phyloP scores from a whole-genome alignment of 2,329 filamentous ascomycete genomes.

The Calonectria pteridis region DNA sequence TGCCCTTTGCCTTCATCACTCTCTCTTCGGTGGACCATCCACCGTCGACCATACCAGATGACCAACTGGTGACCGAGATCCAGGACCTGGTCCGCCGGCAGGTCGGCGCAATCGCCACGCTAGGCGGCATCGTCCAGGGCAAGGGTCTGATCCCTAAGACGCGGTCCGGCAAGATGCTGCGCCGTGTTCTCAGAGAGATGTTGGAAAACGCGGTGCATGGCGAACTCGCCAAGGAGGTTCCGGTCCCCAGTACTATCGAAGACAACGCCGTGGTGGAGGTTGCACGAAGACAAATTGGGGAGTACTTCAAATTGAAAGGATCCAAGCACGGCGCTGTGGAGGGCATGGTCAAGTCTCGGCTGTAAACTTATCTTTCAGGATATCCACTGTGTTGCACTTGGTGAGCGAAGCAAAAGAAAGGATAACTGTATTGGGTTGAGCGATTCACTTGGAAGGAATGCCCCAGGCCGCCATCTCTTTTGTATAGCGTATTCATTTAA shows the following conservation, averaged over 20 bases:
- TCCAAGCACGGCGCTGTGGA: constrained; percentile 59
- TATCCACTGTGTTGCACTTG: neutral
- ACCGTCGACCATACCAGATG: constrained; percentile 62
- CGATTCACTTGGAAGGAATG: constrained; percentile 23
- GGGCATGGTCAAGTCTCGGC: constrained; percentile 65
- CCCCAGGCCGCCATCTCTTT: constrained; percentile 23
- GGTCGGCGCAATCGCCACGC: constrained; percentile 87
- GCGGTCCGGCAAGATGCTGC: constrained; percentile 88
- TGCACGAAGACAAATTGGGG: constrained; percentile 76
- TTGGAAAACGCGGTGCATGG: constrained; percentile 84
- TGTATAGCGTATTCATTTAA: constrained; percentile 30
- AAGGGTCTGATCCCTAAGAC: constrained; percentile 93
- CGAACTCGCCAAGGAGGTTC: constrained; percentile 78
- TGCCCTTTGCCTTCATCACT: constrained; percentile 90
- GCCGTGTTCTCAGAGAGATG: constrained; percentile 84
- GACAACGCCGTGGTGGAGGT: constrained; percentile 81
- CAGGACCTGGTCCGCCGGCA: constrained; percentile 80
- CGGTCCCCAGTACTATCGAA: constrained; percentile 87
- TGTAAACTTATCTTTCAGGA: constrained; percentile 49
- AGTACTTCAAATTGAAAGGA: constrained; percentile 76
- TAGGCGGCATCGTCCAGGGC: constrained; percentile 89
- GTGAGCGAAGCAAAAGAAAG: neutral
- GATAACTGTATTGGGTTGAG: neutral
- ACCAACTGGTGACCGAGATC: constrained; percentile 68
- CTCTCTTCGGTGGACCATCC: constrained; percentile 62